phyloP scores from a whole-genome alignment of 2,329 filamentous ascomycete genomes.

The Exophiala oligosperma region DNA sequence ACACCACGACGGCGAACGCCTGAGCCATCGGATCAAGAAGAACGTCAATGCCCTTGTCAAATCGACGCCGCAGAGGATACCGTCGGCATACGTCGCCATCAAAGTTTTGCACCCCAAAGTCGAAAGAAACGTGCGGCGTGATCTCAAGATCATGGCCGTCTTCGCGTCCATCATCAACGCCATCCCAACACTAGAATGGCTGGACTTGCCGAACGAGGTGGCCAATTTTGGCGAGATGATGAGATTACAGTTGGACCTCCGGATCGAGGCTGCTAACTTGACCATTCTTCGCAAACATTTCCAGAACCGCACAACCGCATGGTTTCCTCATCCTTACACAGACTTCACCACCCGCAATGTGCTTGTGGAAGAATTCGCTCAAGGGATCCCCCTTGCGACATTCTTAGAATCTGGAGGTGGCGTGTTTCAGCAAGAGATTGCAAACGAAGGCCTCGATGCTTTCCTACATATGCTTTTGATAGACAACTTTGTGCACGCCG shows the following conservation, averaged over 20 bases:
- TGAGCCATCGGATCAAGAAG: conserved; percentile 70
- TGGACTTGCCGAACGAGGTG: conserved; percentile 93
- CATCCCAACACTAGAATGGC: conserved; percentile 94
- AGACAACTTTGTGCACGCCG: conserved; percentile 96
- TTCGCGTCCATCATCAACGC: conserved; percentile 82
- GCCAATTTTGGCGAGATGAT: conserved; percentile 97
- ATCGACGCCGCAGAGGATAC: conserved; percentile 78
- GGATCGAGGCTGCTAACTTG: conserved; percentile 91
- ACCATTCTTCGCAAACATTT: conserved; percentile 86
- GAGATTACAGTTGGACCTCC: conserved; percentile 91
- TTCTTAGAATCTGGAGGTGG: conserved; percentile 93
- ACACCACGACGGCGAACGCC: conserved; percentile 50
- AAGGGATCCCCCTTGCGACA: conserved; percentile 85
- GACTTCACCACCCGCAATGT: conserved; percentile 92
- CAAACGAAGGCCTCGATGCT: conserved; percentile 89
- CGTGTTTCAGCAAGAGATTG: conserved; percentile 89
- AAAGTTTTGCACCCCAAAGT: conserved; percentile 94
- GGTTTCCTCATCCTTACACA: conserved; percentile 92
- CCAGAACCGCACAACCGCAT: conserved; percentile 83
- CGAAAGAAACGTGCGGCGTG: conserved; percentile 84
- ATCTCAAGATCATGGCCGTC: conserved; percentile 89
- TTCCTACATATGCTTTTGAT: conserved; percentile 96
- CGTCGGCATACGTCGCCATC: conserved; percentile 89
- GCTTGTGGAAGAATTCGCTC: conserved; percentile 91
- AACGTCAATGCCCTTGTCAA: conserved; percentile 87